Evolutionary conservation across 331 rosid species (phyloP).

Genomic region (Cydonia oblonga): DNA sequence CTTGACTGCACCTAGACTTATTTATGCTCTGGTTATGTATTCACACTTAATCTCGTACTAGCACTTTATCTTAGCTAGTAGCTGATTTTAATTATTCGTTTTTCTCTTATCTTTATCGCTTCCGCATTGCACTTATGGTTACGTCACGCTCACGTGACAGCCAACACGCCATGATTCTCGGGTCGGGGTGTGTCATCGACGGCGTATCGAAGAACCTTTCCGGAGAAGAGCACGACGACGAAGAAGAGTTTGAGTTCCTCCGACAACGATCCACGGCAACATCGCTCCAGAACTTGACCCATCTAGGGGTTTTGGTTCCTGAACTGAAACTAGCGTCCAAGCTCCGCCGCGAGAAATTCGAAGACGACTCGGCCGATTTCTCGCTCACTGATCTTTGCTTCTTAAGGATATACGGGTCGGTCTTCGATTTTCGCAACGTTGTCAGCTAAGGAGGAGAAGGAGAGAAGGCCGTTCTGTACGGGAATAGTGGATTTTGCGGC

Average conservation of each 20-base stretch:
- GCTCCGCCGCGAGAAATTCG: slow-evolving; percentile 25
- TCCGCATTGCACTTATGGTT: too few relatives aligned
- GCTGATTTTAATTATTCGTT: too few relatives aligned
- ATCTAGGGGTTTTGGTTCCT: slow-evolving; percentile 77
- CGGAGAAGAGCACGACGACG: slow-evolving; percentile 54
- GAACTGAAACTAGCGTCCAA: slow-evolving; percentile 38
- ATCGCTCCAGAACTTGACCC: slow-evolving; percentile 98
- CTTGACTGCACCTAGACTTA: too few relatives aligned
- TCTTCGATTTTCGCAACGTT: slow-evolving; percentile 52
- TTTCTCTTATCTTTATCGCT: too few relatives aligned
- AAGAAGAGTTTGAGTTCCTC: slow-evolving; percentile 50
- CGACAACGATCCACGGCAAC: slow-evolving; percentile 74
- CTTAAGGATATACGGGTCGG: slow-evolving; percentile 41
- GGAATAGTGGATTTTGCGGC: slow-evolving; percentile 33
- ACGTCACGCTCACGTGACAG: too few relatives aligned
- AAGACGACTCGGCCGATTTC: slow-evolving; percentile 59
- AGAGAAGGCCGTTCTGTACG: slow-evolving; percentile 50
- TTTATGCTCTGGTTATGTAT: too few relatives aligned
- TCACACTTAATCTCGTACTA: too few relatives aligned
- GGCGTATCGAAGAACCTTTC: slow-evolving; percentile 64
- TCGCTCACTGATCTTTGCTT: slow-evolving; percentile 73
- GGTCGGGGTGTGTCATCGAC: too few relatives aligned
- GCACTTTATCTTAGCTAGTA: too few relatives aligned
- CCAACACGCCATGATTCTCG: too few relatives aligned
- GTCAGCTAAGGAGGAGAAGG: slow-evolving; percentile 59